Percentiles rank a stretch among this genome's conserved stretches.
phyloP scores from a whole-genome alignment of 805 yeast species.

The Crinitomyces ghanaensis region DNA sequence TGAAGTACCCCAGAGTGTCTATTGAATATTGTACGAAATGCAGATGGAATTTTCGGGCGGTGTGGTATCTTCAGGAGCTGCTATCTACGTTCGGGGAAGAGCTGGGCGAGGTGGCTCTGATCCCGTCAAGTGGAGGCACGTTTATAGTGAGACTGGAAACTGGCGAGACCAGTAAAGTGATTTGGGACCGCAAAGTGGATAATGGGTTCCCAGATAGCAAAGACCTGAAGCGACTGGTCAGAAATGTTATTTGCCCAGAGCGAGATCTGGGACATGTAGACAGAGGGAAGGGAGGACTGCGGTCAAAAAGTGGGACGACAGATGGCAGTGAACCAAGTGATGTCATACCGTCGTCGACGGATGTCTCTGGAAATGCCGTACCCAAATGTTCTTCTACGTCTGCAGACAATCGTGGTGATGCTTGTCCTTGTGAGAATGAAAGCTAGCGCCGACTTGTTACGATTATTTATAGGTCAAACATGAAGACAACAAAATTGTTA shows the following conservation, averaged over 20 bases:
- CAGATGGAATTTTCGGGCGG: conserved; percentile 80
- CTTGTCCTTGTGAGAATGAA: not conserved
- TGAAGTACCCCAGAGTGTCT: conserved; percentile 42
- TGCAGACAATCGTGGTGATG: not conserved
- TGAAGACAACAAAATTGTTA: too few relatives aligned
- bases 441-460: not conserved
- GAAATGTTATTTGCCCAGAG: conserved; percentile 47
- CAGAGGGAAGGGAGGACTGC: too few relatives aligned
- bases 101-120: conserved; percentile 43
- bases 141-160: conserved; percentile 46
- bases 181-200: conserved; percentile 52
- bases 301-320: too few relatives aligned
- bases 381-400: not conserved
- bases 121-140: conserved; percentile 40
- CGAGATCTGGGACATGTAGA: conserved; percentile 57
- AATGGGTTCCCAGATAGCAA: conserved; percentile 88
- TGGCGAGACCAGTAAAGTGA: conserved; percentile 23
- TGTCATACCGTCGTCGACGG: not conserved
- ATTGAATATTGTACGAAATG: conserved; percentile 74
- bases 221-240: conserved; percentile 53
- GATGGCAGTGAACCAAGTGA: not conserved
- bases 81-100: conserved; percentile 63
- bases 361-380: not conserved
- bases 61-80: conserved; percentile 80
- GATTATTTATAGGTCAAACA: not conserved